Evolutionary conservation across 176 grass and related monocot genomes (phyloP).

Genomic region (Aechmea fasciata): DNA sequence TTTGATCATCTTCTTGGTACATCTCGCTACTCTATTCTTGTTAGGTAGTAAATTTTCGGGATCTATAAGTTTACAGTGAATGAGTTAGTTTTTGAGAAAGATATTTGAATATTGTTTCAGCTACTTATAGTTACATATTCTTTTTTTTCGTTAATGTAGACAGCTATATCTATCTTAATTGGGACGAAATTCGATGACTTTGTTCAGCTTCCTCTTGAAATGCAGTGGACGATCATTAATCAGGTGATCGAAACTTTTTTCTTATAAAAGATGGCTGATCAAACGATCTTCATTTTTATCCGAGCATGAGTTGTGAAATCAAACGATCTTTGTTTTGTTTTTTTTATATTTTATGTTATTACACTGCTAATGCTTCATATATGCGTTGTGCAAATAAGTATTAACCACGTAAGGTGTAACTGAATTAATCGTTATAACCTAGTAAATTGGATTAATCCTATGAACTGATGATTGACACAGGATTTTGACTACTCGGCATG

Average conservation of each 20-base stretch:
- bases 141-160: constrained; percentile 25
- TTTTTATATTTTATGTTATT: too few species aligned
- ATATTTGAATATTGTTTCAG: not conserved
- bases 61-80: not conserved
- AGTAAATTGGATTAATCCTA: too few species aligned
- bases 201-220: constrained; percentile 94
- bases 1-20: not conserved
- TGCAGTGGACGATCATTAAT: constrained; percentile 87
- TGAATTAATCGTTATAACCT: too few species aligned
- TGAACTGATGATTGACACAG: too few species aligned
- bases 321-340: not conserved
- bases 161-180: constrained; percentile 90
- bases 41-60: not conserved
- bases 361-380: too few species aligned
- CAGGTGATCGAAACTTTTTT: constrained; percentile 32
- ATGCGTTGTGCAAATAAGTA: too few species aligned
- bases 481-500: too few species aligned
- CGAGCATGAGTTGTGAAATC: not conserved
- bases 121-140: not conserved
- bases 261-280: not conserved
- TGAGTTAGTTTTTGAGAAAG: not conserved
- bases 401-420: too few species aligned
- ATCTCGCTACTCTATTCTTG: not conserved
- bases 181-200: constrained; percentile 98
- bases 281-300: not conserved